Evolutionary conservation across 495 filamentous ascomycete genomes (phyloP).

Genomic region (Penicillium psychrofluorescens): DNA sequence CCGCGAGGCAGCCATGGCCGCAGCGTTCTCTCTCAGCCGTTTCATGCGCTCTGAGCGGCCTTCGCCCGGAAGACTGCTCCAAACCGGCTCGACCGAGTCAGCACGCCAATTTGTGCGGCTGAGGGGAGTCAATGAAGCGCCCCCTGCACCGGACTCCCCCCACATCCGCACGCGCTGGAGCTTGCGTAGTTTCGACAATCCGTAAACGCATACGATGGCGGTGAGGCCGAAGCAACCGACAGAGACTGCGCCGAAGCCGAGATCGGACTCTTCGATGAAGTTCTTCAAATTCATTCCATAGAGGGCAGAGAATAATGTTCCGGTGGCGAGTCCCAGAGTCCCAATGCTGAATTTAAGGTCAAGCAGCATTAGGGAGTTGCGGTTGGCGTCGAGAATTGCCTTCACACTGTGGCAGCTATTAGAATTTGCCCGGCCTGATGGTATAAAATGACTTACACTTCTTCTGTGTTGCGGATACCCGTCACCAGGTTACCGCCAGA

Average conservation of each 20-base stretch:
- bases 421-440: not conserved
- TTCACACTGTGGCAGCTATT: conserved; percentile 56
- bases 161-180: conserved; percentile 91
- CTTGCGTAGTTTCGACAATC: conserved; percentile 71
- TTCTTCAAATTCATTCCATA: conserved; percentile 99
- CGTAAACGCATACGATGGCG: conserved; percentile 68
- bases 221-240: conserved; percentile 64
- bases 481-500: conserved; percentile 85
- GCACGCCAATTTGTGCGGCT: conserved; percentile 38
- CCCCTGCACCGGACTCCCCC: conserved; percentile 40
- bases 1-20: conserved; percentile 12
- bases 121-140: conserved; percentile 23
- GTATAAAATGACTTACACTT: conserved; percentile 61
- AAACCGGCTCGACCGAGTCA: conserved; percentile 39
- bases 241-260: conserved; percentile 75
- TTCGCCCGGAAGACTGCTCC: conserved; percentile 40
- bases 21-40: conserved; percentile 31
- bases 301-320: conserved; percentile 90
- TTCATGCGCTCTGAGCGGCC: conserved; percentile 35
- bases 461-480: conserved; percentile 96
- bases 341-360: conserved; percentile 95
- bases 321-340: conserved; percentile 83
- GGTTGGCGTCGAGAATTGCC: conserved; percentile 94
- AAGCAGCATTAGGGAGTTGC: conserved; percentile 96
- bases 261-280: conserved; percentile 92